Base-by-base conservation (phyloP, 2,329 filamentous ascomycete species). In the Ceratocystis variospora region DNA sequence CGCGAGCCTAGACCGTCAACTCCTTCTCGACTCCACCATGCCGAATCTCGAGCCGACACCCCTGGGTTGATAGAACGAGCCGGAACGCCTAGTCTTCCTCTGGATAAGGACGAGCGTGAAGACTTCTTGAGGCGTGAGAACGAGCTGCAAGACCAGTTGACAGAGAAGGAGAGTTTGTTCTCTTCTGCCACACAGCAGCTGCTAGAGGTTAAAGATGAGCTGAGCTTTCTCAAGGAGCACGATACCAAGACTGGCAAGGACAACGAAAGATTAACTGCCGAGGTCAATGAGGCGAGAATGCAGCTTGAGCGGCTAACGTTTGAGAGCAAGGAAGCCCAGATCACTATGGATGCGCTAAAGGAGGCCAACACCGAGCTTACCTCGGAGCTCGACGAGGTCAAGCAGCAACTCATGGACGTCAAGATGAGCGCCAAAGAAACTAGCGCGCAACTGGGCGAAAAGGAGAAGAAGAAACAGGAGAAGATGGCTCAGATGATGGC, bases 401-500 rank as follows among this genome's bases (percentile, higher is more conserved):
- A 97, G 79, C 92, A 96, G 75, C 92, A 96, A 73, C 84, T 99
- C 64, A 81, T 97, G 19, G 92, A 97, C 75, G 91, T 94, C 61
- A 93, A 93, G 79, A 96, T 97, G 89, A 94, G 86, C 71, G 91
- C 93, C 67, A 96, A 94, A 78, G 94, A 97, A 77, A 93, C 89
- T 1, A 91, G 85, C 57, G 91, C 91, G 7, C 87, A 90, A 17
- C 79, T 95, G 22, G 93, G 97, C 71, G 94, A 97, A 77, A 99
- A 99, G 81, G 95, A 97, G 77, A 93, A 91, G 81, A 92, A 91
- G 79, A 99, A 99, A 82, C 90, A 92, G 0, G 94, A 99, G 78
- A 94, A 95, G 77, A 99, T 99, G 94, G 94, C 94, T 55, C 89
- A 96, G 82, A 99, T 99, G 94, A 96, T 99, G 93, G 94, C 94